phyloP scores from a whole-genome alignment of 2,329 filamentous ascomycete species.

The Aphanocladium album region DNA sequence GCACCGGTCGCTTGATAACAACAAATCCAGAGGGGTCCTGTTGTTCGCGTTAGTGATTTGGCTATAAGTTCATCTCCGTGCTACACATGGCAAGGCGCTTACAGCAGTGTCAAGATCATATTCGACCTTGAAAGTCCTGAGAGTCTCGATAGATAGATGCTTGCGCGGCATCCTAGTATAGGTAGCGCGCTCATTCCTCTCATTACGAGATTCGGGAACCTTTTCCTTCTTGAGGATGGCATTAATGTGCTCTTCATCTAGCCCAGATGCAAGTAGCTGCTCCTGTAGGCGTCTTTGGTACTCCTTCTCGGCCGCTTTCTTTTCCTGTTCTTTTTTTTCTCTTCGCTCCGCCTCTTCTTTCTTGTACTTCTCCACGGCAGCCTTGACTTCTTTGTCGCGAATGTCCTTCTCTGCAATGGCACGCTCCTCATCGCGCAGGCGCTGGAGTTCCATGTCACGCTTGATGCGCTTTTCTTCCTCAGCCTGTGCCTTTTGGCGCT shows the following conservation, averaged over 20 bases:
- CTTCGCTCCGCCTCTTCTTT: constrained; percentile 42
- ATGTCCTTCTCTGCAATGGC: constrained; percentile 38
- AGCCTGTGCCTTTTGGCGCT: constrained; percentile 39
- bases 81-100: neutral
- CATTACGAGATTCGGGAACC: constrained; percentile 26
- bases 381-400: constrained; percentile 41
- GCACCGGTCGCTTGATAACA: constrained; percentile 68
- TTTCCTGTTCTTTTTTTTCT: constrained; percentile 42
- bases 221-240: constrained; percentile 56
- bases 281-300: constrained; percentile 53
- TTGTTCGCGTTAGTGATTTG: constrained; percentile 26
- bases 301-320: constrained; percentile 46
- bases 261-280: constrained; percentile 52
- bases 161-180: constrained; percentile 60
- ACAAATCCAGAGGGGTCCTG: constrained; percentile 65
- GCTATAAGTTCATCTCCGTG: neutral
- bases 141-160: constrained; percentile 58
- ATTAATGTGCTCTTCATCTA: constrained; percentile 54
- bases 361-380: constrained; percentile 47
- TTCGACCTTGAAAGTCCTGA: constrained; percentile 51
- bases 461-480: constrained; percentile 48
- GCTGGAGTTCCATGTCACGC: constrained; percentile 46
- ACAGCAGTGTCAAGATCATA: constrained; percentile 54
- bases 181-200: constrained; percentile 38
- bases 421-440: constrained; percentile 42